Evolutionary conservation across 768 basidiomycete genomes (phyloP).

Genomic region (Mycena crocata): DNA sequence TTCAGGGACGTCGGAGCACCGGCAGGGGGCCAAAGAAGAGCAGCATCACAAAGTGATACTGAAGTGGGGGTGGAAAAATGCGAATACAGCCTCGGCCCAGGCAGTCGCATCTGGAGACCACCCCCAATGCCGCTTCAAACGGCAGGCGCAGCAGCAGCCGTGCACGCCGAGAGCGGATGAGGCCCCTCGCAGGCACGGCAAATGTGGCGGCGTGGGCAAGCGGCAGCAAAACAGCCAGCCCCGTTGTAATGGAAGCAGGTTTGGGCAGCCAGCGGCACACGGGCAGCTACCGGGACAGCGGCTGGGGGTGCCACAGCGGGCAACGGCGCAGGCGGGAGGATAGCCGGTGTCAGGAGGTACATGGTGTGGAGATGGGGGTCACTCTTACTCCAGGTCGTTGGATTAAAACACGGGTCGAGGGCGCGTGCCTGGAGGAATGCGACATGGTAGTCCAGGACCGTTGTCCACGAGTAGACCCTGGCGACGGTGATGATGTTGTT

Average conservation of each 20-base stretch:
- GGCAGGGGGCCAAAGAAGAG: not conserved
- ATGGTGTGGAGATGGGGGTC: slow-evolving; percentile 1
- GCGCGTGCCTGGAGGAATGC: not conserved
- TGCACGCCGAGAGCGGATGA: not conserved
- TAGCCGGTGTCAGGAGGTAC: not conserved
- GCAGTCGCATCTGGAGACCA: not conserved
- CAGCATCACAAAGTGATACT: not conserved
- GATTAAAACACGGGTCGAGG: not conserved
- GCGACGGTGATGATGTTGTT: not conserved
- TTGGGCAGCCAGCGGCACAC: not conserved
- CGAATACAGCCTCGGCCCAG: not conserved
- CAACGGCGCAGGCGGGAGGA: not conserved
- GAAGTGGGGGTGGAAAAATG: not conserved
- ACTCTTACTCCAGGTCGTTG: not conserved
- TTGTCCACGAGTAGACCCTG: not conserved
- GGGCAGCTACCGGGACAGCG: too few relatives aligned
- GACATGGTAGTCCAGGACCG: slow-evolving; percentile 4
- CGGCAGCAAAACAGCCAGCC: not conserved
- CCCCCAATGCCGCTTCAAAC: not conserved
- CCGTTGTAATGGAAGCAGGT: not conserved
- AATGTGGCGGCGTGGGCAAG: not conserved
- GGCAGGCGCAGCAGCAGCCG: not conserved
- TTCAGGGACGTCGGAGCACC: slow-evolving; percentile 3
- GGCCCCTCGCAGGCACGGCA: not conserved
- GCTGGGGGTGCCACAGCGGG: too few relatives aligned